Percentiles rank a stretch among this genome's conserved stretches.
Conservation (phyloP, 176 grass and related monocot genomes). For the Oryza brachyantha region DNA sequence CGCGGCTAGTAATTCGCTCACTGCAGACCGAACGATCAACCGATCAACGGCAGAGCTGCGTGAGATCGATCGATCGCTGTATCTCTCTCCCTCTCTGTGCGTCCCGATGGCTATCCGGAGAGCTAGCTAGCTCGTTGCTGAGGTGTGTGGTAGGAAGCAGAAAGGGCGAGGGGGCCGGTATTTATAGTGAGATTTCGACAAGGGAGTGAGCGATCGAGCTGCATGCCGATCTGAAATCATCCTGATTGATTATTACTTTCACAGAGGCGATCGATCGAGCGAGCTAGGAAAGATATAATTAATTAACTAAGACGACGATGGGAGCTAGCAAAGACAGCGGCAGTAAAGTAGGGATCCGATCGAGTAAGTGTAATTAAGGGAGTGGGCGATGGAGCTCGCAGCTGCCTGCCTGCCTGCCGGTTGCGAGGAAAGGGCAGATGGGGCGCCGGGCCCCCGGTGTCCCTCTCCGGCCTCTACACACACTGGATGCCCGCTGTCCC, state of each 20-base stretch:
- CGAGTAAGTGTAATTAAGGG: constrained; percentile 7
- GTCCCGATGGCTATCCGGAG: not conserved
- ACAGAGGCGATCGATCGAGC: too few relatives aligned
- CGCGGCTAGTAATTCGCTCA: not conserved
- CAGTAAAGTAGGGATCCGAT: not conserved
- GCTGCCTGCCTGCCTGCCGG: not conserved
- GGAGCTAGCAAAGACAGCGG: not conserved
- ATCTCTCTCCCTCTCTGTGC: not conserved
- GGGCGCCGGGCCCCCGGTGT: not conserved
- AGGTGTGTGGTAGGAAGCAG: constrained; percentile 27
- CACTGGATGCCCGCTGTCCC: not conserved
- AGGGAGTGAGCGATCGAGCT: too few relatives aligned
- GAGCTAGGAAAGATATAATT: too few relatives aligned
- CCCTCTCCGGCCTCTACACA: not conserved
- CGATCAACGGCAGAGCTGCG: not conserved
- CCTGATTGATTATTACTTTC: not conserved
- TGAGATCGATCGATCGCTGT: not conserved
- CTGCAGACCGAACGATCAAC: too few relatives aligned
- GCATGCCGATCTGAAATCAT: not conserved
- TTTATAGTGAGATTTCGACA: constrained; percentile 32
- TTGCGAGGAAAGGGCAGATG: not conserved
- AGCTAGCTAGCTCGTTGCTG: not conserved
- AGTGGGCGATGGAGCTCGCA: not conserved
- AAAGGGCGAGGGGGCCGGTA: not conserved
- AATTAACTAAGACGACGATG: not conserved